Conservation (phyloP, 2,329 filamentous ascomycete species). For the Huntiella decipiens region DNA sequence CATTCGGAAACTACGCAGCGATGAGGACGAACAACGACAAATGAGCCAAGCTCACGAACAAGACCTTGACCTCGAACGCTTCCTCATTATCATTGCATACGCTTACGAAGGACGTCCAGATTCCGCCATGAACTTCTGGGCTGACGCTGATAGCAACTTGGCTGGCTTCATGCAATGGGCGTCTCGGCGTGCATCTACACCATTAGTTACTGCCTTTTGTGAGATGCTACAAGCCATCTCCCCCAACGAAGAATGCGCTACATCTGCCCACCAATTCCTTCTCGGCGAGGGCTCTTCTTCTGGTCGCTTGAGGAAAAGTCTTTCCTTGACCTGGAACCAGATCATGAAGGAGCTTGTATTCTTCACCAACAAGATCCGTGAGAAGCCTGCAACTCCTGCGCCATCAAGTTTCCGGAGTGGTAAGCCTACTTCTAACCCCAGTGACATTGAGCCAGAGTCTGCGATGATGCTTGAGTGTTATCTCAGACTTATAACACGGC, state of each 20-base stretch:
- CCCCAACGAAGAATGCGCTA: constrained; percentile 62
- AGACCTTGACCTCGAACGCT: constrained; percentile 64
- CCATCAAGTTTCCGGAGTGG: constrained; percentile 31
- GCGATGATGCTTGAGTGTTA: constrained; percentile 96
- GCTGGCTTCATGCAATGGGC: constrained; percentile 94
- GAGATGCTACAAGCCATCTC: constrained; percentile 87
- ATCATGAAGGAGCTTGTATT: constrained; percentile 81
- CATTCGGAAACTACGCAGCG: constrained; percentile 62
- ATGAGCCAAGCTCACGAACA: constrained; percentile 45
- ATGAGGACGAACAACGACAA: constrained; percentile 75
- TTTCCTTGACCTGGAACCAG: constrained; percentile 79
- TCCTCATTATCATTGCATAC: constrained; percentile 81
- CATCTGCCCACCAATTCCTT: constrained; percentile 71
- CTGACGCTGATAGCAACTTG: constrained; percentile 76
- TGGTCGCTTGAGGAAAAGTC: constrained; percentile 61
- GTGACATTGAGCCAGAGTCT: constrained; percentile 75
- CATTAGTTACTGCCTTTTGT: constrained; percentile 89
- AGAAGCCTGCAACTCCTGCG: constrained; percentile 36
- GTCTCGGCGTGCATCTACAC: constrained; percentile 84
- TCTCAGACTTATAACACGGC: constrained; percentile 65
- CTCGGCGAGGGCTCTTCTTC: constrained; percentile 58
- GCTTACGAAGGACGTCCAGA: constrained; percentile 74
- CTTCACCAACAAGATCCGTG: constrained; percentile 60
- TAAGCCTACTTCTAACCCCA: constrained; percentile 44
- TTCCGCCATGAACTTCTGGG: constrained; percentile 77